phyloP scores from a whole-genome alignment of 805 yeast species.

The Barnettozyma wickerhamii region DNA sequence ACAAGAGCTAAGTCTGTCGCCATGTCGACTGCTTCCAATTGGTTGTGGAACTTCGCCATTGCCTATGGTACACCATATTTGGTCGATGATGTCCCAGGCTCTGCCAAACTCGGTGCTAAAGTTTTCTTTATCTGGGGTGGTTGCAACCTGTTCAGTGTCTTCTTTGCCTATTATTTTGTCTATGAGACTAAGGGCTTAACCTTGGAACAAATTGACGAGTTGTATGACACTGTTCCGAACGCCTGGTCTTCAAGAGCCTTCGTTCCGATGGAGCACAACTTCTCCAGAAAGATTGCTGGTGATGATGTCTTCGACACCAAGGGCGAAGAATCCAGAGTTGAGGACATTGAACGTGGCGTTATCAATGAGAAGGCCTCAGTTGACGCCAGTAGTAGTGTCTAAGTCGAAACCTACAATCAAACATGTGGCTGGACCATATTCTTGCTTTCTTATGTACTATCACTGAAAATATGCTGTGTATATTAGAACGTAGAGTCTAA shows the following conservation, averaged over 20 bases:
- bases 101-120: conserved; percentile 58
- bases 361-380: conserved; percentile 14
- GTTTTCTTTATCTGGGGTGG: conserved; percentile 79
- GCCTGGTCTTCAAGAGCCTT: conserved; percentile 32
- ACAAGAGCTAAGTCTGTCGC: conserved; percentile 73
- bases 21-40: conserved; percentile 69
- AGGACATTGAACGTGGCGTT: conserved; percentile 3
- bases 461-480: no score
- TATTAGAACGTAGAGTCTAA: no score
- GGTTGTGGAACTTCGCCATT: conserved; percentile 73
- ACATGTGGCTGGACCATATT: no score
- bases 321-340: conserved; percentile 2
- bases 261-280: conserved; percentile 31
- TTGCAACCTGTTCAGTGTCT: conserved; percentile 50
- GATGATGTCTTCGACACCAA: conserved; percentile 11
- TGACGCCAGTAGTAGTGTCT: no score
- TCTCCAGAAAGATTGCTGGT: conserved; percentile 25
- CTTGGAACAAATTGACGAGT: conserved; percentile 63
- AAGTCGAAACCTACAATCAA: no score
- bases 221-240: conserved; percentile 37
- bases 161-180: conserved; percentile 53
- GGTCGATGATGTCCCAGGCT: conserved; percentile 58
- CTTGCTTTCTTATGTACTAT: no score
- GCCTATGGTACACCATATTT: conserved; percentile 75
- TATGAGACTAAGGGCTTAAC: conserved; percentile 66